Percentiles rank a stretch among this genome's conserved stretches.
phyloP scores from a whole-genome alignment of 2,329 filamentous ascomycete genomes.

The Hirsutella minnesotensis region DNA sequence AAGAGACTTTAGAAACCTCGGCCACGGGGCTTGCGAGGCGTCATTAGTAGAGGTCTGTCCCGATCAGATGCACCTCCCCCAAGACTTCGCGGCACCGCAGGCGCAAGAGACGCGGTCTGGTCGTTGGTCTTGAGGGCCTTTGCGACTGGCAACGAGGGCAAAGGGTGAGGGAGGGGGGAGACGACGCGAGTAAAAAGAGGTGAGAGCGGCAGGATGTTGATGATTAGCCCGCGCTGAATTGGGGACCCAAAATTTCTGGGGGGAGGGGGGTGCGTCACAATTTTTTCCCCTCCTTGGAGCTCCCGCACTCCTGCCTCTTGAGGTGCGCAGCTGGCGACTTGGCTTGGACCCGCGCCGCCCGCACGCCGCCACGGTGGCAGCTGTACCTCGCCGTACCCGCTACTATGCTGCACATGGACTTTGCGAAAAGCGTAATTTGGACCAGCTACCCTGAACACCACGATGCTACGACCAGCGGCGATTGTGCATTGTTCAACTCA shows the following conservation, averaged over 20 bases:
- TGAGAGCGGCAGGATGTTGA: not conserved
- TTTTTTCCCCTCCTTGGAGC: constrained; percentile 9
- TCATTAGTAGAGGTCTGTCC: constrained; percentile 13
- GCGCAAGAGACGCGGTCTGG: constrained; percentile 3
- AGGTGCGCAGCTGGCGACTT: no score
- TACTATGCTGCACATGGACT: no score
- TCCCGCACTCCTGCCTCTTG: no score
- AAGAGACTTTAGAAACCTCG: constrained; percentile 15
- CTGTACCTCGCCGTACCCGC: no score
- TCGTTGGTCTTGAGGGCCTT: not conserved
- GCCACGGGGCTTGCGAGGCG: constrained; percentile 20
- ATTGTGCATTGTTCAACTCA: no score
- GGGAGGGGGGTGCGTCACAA: constrained; percentile 16
- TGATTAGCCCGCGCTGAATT: constrained; percentile 6
- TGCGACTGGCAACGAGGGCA: not conserved
- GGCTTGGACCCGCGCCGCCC: no score
- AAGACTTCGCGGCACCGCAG: constrained; percentile 8
- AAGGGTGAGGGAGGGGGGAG: not conserved
- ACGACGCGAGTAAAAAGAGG: not conserved
- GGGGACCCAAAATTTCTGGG: constrained; percentile 13
- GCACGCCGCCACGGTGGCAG: not conserved
- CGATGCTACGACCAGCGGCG: no score
- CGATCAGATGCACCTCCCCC: constrained; percentile 10
- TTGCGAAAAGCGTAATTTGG: no score
- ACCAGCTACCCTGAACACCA: no score